phyloP scores from a whole-genome alignment of 1,284 basidiomycete species.

The Tylopilus sp. region DNA sequence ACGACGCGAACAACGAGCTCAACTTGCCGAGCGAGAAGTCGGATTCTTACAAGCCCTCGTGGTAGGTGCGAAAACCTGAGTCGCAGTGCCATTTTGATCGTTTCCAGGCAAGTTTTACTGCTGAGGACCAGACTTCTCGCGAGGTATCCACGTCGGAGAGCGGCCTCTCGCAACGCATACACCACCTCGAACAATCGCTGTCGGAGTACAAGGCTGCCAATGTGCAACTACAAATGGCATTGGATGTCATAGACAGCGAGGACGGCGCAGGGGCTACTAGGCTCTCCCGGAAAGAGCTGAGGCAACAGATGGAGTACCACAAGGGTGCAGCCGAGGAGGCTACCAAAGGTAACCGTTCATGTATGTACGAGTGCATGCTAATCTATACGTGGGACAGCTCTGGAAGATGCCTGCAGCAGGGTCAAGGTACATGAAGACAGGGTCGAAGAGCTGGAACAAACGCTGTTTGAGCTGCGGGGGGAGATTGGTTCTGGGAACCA shows the following conservation, averaged over 20 bases:
- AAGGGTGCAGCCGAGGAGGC: constrained; percentile 37
- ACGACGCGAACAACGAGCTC: constrained; percentile 44
- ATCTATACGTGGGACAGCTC: constrained; percentile 34
- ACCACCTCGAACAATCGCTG: constrained; percentile 57
- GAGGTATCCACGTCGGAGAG: constrained; percentile 16
- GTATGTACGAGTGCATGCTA: background rate
- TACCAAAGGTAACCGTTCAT: constrained; percentile 41
- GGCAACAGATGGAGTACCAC: constrained; percentile 42
- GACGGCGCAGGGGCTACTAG: constrained; percentile 25
- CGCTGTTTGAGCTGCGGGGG: constrained; percentile 68
- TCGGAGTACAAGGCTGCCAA: constrained; percentile 52
- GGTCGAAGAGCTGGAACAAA: constrained; percentile 65
- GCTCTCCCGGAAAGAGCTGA: constrained; percentile 37
- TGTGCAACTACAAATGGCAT: constrained; percentile 41
- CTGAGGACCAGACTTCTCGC: constrained; percentile 43
- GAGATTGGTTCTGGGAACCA: constrained; percentile 77
- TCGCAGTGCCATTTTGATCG: background rate
- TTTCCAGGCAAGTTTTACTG: constrained; percentile 54
- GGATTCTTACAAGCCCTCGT: constrained; percentile 61
- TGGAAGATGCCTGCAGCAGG: constrained; percentile 39
- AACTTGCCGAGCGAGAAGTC: constrained; percentile 56
- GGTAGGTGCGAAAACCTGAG: constrained; percentile 37
- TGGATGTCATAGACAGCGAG: constrained; percentile 40
- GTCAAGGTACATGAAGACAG: constrained; percentile 42
- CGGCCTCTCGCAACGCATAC: constrained; percentile 41